These are phyloP conservation scores for Hypseocharis bilobata DNA, from an alignment of 441 rosid species.

Conservation along the genomic window DNA sequence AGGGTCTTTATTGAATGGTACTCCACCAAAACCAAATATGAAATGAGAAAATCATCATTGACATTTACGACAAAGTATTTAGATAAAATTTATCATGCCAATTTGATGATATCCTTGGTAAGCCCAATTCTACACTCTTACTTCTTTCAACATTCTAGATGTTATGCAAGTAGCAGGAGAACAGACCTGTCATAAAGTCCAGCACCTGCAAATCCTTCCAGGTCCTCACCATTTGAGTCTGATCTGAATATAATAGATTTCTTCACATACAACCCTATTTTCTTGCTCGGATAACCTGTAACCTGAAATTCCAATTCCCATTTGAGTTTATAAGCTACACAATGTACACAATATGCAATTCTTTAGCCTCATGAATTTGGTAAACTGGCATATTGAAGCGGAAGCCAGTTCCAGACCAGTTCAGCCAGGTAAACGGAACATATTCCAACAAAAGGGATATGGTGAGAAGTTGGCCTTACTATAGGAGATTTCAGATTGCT, in stretches of 20 bases:
- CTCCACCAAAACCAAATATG: no score
- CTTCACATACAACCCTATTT: slow-evolving; percentile 39
- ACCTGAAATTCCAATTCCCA: slow-evolving; percentile 33
- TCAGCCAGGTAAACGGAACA: background rate
- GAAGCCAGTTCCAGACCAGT: slow-evolving; percentile 10
- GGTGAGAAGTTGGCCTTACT: slow-evolving; percentile 29
- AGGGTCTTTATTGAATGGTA: background rate
- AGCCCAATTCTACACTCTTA: no score
- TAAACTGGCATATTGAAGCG: background rate
- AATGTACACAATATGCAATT: background rate
- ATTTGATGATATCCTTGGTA: no score
- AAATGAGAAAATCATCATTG: no score
- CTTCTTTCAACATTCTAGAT: background rate
- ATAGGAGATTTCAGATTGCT: slow-evolving; percentile 44
- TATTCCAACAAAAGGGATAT: background rate
- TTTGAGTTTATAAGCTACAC: background rate
- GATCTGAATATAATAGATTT: slow-evolving; percentile 56
- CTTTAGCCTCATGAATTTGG: background rate
- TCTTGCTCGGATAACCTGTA: slow-evolving; percentile 54
- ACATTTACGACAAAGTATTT: no score
- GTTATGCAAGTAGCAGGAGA: background rate
- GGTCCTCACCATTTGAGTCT: slow-evolving; percentile 71
- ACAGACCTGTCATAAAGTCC: slow-evolving; percentile 67
- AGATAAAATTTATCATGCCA: no score
- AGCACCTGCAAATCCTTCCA: slow-evolving; percentile 66